Base-by-base conservation (phyloP, 371 early-diverging fungal species). In the Smittium culicis region DNA sequence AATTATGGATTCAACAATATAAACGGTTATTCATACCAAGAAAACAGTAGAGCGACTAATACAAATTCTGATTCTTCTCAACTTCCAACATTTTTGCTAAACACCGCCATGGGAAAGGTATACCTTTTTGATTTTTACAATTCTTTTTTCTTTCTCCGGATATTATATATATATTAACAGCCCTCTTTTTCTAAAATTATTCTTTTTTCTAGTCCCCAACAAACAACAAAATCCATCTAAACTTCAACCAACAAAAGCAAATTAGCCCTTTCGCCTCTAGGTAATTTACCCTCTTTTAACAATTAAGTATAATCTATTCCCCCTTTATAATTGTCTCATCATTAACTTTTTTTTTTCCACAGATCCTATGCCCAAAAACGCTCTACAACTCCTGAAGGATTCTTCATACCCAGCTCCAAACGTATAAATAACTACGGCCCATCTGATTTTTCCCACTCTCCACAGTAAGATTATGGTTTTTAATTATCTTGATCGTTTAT, bases 51-150 rank as follows among this genome's bases (percentile, higher is more conserved):
- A n/a, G n/a, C n/a, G n/a, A n/a, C n/a, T n/a, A n/a, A n/a, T n/a
- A n/a, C n/a, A n/a, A n/a, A n/a, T n/a, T n/a, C n/a, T n/a, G n/a
- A n/a, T n/a, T n/a, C n/a, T n/a, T n/a, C n/a, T n/a, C 60, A 59
- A 59, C n/a, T 59, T 8, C 60, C 60, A 25, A 16, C 60, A 8
- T 59, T 59, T 59, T 59, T 59, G 60, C n/a, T 59, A 27, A 59
- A 59, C 31, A 59, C 60, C 16, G 60, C 60, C 27, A 25, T 59
- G 60, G 60, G 60, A 59, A 59, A 59, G 60, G 60, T 59, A 31
- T 16, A 31, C 16, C n/a, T n/a, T n/a, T n/a, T n/a, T n/a, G n/a
- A n/a, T n/a, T n/a, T n/a, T n/a, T n/a, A n/a, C n/a, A n/a, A n/a
- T n/a, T n/a, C n/a, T n/a, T n/a, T n/a, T n/a, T n/a, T n/a, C n/a